phyloP scores from a whole-genome alignment of 176 grass and related monocot species.

The Metroxylon sagu region DNA sequence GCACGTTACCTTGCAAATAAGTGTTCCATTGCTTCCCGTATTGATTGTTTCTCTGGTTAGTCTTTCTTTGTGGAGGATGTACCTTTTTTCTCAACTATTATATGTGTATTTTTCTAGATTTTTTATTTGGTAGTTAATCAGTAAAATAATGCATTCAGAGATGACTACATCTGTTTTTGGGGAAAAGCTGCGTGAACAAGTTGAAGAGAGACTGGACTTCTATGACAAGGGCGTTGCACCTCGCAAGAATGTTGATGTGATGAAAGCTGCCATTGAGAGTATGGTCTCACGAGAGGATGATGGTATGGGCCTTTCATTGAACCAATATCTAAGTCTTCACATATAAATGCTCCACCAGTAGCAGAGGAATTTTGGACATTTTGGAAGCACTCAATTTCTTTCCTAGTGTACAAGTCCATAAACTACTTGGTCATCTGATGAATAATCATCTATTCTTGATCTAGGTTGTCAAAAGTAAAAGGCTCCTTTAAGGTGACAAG shows the following conservation, averaged over 20 bases:
- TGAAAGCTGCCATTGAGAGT: slow-evolving; percentile 74
- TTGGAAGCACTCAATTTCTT: no score
- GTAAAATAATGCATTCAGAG: slow-evolving; percentile 29
- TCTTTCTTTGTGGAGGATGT: background rate
- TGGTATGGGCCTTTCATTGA: slow-evolving; percentile 8
- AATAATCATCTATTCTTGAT: no score
- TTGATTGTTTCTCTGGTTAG: slow-evolving; percentile 92
- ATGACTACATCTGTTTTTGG: slow-evolving; percentile 57
- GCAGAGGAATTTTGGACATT: no score
- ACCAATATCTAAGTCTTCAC: no score
- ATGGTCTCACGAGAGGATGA: slow-evolving; percentile 19
- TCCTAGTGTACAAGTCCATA: no score
- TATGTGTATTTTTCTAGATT: no score
- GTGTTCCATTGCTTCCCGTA: slow-evolving; percentile 92
- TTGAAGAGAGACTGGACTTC: slow-evolving; percentile 90
- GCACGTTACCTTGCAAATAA: slow-evolving; percentile 96
- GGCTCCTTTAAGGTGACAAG: no score
- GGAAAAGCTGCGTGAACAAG: slow-evolving; percentile 79
- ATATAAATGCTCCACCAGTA: no score
- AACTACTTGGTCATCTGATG: no score
- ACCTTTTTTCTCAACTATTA: no score
- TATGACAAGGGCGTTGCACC: slow-evolving; percentile 90
- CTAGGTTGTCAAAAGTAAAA: no score
- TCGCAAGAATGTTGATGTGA: slow-evolving; percentile 90
- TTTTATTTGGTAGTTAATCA: no score